phyloP scores from a whole-genome alignment of 2,329 filamentous ascomycete species.

The Epichloe sylvatica region DNA sequence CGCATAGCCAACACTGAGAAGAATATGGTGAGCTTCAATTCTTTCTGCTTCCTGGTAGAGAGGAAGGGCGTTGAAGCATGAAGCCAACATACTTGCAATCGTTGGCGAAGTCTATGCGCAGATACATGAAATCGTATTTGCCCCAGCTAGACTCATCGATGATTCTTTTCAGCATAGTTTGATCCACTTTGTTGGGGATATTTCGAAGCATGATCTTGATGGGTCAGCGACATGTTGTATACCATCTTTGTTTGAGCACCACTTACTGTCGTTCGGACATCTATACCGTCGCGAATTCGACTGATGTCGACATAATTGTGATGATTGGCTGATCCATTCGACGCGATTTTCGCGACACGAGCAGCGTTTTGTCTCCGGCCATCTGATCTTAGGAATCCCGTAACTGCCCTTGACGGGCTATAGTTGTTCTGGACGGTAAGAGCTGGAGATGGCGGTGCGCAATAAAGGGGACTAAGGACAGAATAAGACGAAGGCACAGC shows the following conservation, averaged over 20 bases:
- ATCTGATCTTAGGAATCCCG: conserved; percentile 22
- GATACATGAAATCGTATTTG: conserved; percentile 87
- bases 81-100: conserved; percentile 57
- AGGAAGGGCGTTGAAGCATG: neutral
- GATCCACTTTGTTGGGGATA: conserved; percentile 80
- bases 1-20: conserved; percentile 72
- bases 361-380: conserved; percentile 35
- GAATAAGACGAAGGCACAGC: conserved; percentile 19
- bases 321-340: conserved; percentile 34
- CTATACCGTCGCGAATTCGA: conserved; percentile 49
- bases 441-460: conserved; percentile 21
- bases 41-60: neutral
- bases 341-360: conserved; percentile 31
- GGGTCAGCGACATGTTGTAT: conserved; percentile 5
- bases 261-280: conserved; percentile 62
- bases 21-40: neutral
- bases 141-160: conserved; percentile 68
- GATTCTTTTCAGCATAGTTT: conserved; percentile 61
- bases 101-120: conserved; percentile 78
- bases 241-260: neutral
- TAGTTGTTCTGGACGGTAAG: conserved; percentile 24
- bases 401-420: conserved; percentile 24
- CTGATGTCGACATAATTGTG: conserved; percentile 50
- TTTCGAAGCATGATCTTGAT: conserved; percentile 81
- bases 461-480: conserved; percentile 16